Evolutionary conservation across 129 eudicot species (phyloP), one percentile per base, ranked within the genome.

Genomic region (Ambrosia trifida): DNA sequence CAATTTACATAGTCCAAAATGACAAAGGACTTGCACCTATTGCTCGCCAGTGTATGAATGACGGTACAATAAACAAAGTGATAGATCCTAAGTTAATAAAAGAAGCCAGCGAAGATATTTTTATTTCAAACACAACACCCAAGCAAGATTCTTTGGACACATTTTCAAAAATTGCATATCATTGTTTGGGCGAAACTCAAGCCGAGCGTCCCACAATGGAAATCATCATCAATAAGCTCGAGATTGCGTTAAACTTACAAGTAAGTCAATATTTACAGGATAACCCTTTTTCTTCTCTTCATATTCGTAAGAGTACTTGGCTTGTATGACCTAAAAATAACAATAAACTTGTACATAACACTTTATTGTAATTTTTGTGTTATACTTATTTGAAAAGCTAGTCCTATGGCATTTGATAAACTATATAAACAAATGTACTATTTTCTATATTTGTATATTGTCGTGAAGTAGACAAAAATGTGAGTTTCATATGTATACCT

Each of bases 131-230:
- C 44, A 45, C 5, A 43, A 40, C 18, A 24, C 71, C 36, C 7
- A 45, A 19, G 24, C 38, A 66, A 24, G 40, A 44, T 44, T 66
- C 71, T 45, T 45, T 64, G 2, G 32, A 7, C 50, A 41, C 33
- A 10, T 64, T 64, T 64, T 36, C 32, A 64, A 64, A n/a, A 17
- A 64, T 64, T 24, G 71, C 71, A 43, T 10, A 20, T 40, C 30
- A 64, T 1, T 64, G 69, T 9, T 40, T 64, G 32, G 69, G 4
- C 3, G 51, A 36, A 40, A 18, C 38, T 11, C 9, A 19, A 41
- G 36, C 40, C 40, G 10, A 11, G 19, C 56, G 71, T 6, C 71
- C 71, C n/a, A n/a, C n/a, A n/a, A n/a, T n/a, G n/a, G n/a, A n/a
- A n/a, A n/a, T n/a, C n/a, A n/a, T n/a, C n/a, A 19, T 43, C 38